Percentiles rank a stretch among this genome's conserved stretches.
Evolutionary conservation across 768 basidiomycete species (phyloP).

Genomic region (Amanita molliuscula): DNA sequence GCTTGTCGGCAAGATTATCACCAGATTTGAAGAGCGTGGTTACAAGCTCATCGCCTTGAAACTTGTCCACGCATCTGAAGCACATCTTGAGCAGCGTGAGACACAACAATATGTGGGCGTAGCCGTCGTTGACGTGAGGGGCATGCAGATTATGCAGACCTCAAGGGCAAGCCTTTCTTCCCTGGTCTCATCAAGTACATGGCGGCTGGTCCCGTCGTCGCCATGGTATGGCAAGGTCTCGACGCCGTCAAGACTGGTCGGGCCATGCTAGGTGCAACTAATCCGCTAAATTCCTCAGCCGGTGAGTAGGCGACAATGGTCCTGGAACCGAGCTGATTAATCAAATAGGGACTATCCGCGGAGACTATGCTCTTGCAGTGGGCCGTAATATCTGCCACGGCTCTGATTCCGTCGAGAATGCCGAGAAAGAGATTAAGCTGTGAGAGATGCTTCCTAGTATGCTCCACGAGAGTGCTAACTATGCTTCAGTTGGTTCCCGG

Average conservation of each 20-base stretch:
- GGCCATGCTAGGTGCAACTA: conserved; percentile 92
- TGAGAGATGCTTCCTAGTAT: conserved; percentile 26
- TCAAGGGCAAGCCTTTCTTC: conserved; percentile 93
- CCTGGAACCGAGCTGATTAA: conserved; percentile 4
- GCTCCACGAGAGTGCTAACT: background rate
- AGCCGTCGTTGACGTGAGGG: conserved; percentile 9
- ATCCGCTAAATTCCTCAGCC: conserved; percentile 83
- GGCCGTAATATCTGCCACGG: conserved; percentile 94
- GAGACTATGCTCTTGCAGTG: conserved; percentile 88
- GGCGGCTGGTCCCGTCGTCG: conserved; percentile 91
- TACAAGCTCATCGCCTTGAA: conserved; percentile 97
- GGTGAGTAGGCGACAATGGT: conserved; percentile 38
- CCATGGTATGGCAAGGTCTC: conserved; percentile 92
- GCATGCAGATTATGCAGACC: conserved; percentile 83
- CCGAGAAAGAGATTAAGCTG: conserved; percentile 93
- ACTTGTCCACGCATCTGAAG: conserved; percentile 66
- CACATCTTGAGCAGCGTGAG: conserved; percentile 87
- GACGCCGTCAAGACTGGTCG: conserved; percentile 94
- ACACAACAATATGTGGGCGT: conserved; percentile 9
- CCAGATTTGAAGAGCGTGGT: conserved; percentile 95
- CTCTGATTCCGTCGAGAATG: conserved; percentile 80
- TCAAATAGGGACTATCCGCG: conserved; percentile 79
- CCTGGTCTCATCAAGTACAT: conserved; percentile 94
- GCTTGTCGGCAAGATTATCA: conserved; percentile 92
- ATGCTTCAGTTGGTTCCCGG: conserved; percentile 77